phyloP scores from a whole-genome alignment of 2,329 filamentous ascomycete species.

The Aspergillus clavatus region DNA sequence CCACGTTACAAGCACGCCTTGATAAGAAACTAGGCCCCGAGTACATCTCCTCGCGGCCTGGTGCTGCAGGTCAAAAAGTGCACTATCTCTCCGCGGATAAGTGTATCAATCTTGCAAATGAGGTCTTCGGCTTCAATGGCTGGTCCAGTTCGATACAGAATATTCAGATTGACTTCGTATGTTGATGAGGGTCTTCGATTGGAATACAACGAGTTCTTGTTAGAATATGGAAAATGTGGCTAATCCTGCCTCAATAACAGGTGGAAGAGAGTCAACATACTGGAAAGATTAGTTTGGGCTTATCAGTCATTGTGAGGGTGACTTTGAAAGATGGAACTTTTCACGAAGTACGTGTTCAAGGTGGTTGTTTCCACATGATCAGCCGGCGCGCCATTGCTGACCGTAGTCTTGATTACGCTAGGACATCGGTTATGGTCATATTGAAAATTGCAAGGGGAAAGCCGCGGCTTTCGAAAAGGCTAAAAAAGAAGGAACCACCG shows the following conservation, averaged over 20 bases:
- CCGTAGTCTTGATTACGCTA: conserved; percentile 20
- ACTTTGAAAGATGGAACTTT: conserved; percentile 91
- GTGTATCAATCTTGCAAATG: conserved; percentile 89
- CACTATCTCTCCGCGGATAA: conserved; percentile 97
- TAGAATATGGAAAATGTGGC: background rate
- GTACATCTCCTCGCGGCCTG: conserved; percentile 82
- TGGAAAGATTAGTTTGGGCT: conserved; percentile 73
- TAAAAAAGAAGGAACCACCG: conserved; percentile 96
- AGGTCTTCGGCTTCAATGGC: conserved; percentile 94
- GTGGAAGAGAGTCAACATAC: conserved; percentile 77
- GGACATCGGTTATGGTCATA: conserved; percentile 94
- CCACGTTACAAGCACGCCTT: conserved; percentile 76
- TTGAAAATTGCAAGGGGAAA: conserved; percentile 94
- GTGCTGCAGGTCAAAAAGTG: conserved; percentile 77
- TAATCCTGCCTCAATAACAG: conserved; percentile 29
- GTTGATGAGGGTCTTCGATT: conserved; percentile 16
- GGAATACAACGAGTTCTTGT: background rate
- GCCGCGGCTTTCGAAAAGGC: conserved; percentile 96
- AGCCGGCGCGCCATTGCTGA: background rate
- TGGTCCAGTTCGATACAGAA: conserved; percentile 97
- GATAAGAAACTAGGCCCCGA: conserved; percentile 94
- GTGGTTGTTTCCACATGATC: background rate
- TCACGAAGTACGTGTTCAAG: conserved; percentile 60
- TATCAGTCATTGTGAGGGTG: conserved; percentile 87
- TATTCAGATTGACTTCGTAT: conserved; percentile 85